A percentile compares a stretch with the other conserved stretches of the same genome.
Conservation (phyloP, 202 grass and related monocot genomes). For the Schoenoplectus tabernaemontani region DNA sequence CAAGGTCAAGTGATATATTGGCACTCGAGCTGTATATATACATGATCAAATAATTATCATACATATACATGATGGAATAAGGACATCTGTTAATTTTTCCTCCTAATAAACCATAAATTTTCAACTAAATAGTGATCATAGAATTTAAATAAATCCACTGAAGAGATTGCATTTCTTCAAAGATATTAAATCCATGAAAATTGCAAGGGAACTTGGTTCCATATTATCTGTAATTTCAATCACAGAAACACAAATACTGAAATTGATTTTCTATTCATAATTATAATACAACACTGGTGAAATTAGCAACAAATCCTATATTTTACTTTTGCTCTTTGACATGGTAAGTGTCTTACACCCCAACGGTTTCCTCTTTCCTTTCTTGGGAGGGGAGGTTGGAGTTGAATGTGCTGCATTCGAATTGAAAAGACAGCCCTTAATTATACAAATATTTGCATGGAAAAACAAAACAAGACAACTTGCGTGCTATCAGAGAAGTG, state of each 20-base stretch:
- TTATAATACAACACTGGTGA: background rate
- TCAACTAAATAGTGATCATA: background rate
- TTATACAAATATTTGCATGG: background rate
- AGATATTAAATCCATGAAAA: background rate
- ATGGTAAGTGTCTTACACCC: background rate
- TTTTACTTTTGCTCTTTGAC: background rate
- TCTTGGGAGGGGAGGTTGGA: background rate
- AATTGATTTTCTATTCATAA: background rate
- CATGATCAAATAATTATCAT: background rate
- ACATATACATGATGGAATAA: background rate
- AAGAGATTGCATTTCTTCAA: background rate
- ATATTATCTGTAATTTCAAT: background rate
- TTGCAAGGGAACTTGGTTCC: background rate
- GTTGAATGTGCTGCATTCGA: background rate
- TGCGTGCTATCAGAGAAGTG: constrained; percentile 81
- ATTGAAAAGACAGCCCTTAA: background rate
- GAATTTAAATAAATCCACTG: background rate
- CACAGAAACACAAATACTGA: background rate
- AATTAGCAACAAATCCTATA: background rate
- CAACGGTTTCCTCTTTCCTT: background rate
- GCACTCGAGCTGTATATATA: constrained; percentile 51
- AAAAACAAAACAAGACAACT: background rate
- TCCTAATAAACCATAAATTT: too few relatives aligned
- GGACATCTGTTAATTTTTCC: too few relatives aligned
- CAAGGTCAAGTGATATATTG: constrained; percentile 57